Evolutionary conservation across 1,139 yeast genomes (phyloP).

Genomic region (Hyphopichia buzzinii): DNA sequence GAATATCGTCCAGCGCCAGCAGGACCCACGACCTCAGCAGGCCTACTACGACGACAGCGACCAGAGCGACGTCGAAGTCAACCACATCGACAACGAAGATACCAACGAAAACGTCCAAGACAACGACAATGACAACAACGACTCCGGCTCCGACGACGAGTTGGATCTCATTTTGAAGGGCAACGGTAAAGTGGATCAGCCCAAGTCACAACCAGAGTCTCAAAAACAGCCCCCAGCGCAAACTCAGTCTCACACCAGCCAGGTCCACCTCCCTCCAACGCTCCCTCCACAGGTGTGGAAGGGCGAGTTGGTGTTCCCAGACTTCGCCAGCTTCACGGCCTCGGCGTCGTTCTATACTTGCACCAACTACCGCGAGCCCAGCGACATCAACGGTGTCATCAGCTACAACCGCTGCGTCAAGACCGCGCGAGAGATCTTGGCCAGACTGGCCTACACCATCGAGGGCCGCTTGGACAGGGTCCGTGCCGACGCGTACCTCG

Average conservation of each 20-base stretch:
- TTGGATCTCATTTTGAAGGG: constrained; percentile 9
- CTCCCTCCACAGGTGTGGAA: constrained; percentile 41
- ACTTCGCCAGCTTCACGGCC: constrained; percentile 49
- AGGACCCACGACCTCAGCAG: not conserved
- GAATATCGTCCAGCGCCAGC: not conserved
- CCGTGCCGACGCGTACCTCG: constrained; percentile 58
- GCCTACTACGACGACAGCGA: constrained; percentile 4
- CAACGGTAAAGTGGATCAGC: constrained; percentile 2
- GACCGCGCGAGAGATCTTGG: constrained; percentile 30
- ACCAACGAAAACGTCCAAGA: constrained; percentile 13
- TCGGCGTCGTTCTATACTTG: constrained; percentile 43
- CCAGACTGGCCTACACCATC: constrained; percentile 38
- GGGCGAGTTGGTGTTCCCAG: constrained; percentile 57
- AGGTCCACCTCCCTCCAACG: constrained; percentile 17
- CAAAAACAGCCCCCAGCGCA: constrained; percentile 2
- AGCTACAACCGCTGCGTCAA: constrained; percentile 25
- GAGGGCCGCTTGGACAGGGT: constrained; percentile 61
- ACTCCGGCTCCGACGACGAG: constrained; percentile 3
- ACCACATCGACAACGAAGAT: constrained; percentile 8
- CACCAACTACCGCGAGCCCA: constrained; percentile 25
- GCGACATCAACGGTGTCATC: constrained; percentile 20
- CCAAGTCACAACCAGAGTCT: constrained; percentile 1
- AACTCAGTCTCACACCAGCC: too few relatives aligned
- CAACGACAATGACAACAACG: not conserved
- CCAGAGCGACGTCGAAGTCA: constrained; percentile 15